These are phyloP conservation scores for Stemphylium beticola DNA, from an alignment of 2,329 filamentous ascomycete species.

Conservation along the genomic window DNA sequence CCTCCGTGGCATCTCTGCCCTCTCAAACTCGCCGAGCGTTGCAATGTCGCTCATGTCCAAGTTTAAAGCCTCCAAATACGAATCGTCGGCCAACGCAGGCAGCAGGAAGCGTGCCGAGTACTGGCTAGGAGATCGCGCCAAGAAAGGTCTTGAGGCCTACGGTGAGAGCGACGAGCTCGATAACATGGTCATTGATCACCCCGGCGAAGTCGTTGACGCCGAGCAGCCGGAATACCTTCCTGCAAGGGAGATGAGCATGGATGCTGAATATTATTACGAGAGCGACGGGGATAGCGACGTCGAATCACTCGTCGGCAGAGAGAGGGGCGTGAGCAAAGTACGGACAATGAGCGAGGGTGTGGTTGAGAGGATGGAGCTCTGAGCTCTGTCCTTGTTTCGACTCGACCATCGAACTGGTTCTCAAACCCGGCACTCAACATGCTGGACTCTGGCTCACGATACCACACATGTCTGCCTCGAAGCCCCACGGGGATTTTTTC, in stretches of 20 bases:
- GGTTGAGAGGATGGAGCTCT: conserved; percentile 61
- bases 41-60: conserved; percentile 45
- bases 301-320: conserved; percentile 34
- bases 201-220: conserved; percentile 47
- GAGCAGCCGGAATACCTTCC: conserved; percentile 48
- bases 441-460: background rate
- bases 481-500: background rate
- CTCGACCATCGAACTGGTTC: background rate
- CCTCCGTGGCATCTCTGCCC: conserved; percentile 82
- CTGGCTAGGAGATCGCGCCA: conserved; percentile 77
- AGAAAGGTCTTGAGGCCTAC: conserved; percentile 53
- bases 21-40: conserved; percentile 65
- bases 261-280: conserved; percentile 39
- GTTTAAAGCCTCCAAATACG: conserved; percentile 53
- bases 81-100: conserved; percentile 59
- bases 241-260: conserved; percentile 40
- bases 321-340: conserved; percentile 52
- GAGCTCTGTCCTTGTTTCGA: background rate
- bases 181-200: conserved; percentile 48
- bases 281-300: conserved; percentile 45
- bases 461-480: background rate
- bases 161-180: conserved; percentile 54
- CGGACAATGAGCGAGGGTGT: conserved; percentile 62
- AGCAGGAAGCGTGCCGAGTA: conserved; percentile 83
- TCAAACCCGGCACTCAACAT: conserved; percentile 5